phyloP scores from a whole-genome alignment of 805 yeast genomes.

The Saccharomycopsis capsularis region DNA sequence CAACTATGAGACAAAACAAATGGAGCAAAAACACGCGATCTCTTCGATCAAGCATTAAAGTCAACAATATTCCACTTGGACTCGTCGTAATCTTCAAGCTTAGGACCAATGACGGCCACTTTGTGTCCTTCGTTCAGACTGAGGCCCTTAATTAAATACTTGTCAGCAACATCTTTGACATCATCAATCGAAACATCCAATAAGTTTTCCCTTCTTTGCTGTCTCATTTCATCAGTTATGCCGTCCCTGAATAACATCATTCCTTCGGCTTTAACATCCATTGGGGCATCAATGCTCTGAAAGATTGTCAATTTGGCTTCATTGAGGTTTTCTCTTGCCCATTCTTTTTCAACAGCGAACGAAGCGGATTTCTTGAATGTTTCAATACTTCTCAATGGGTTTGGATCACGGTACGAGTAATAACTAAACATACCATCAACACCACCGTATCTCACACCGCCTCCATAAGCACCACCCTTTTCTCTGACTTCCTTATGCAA shows the following conservation, averaged over 20 bases:
- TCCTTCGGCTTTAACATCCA: conserved; percentile 75
- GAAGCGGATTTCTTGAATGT: conserved; percentile 49
- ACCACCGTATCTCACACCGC: conserved; percentile 81
- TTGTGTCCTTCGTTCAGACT: conserved; percentile 23
- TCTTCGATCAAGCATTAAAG: no score
- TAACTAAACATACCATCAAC: conserved; percentile 72
- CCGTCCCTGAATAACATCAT: conserved; percentile 56
- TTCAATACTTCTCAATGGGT: conserved; percentile 60
- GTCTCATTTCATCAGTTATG: conserved; percentile 71
- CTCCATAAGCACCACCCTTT: conserved; percentile 97
- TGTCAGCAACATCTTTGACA: conserved; percentile 56
- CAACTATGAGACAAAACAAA: no score
- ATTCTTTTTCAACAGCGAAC: conserved; percentile 40
- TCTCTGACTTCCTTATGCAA: conserved; percentile 88
- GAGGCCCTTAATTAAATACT: conserved; percentile 41
- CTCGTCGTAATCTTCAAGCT: conserved; percentile 22
- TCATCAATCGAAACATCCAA: conserved; percentile 60
- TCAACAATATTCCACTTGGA: conserved; percentile 16
- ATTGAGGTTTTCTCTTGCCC: conserved; percentile 63
- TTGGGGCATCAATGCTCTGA: conserved; percentile 89
- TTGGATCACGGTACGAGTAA: conserved; percentile 93
- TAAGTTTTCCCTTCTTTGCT: conserved; percentile 66
- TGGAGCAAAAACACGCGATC: no score
- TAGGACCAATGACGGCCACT: conserved; percentile 45
- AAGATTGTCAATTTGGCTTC: conserved; percentile 89